Evolutionary conservation across 2,329 filamentous ascomycete species (phyloP), one percentile per base, ranked within the genome.

Genomic region (Talaromyces piceae): DNA sequence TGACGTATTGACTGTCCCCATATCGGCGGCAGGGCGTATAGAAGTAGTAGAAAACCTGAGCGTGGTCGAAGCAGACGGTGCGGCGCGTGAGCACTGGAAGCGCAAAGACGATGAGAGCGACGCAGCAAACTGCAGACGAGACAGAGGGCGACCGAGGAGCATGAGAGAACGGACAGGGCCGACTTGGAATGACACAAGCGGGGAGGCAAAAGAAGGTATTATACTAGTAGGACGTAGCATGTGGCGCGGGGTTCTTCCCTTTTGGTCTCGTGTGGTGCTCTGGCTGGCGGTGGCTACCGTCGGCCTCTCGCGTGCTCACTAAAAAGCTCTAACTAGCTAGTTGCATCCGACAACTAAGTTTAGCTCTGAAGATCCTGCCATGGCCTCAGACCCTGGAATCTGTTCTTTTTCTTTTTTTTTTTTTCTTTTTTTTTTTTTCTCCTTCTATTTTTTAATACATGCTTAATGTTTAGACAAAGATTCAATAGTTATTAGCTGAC

Each of bases 1-100:
- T 50, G 83, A 82, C 30, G 91, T 96, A 70, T 93, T 77, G 59
- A 95, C 84, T 49, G 79, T 82, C 65, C 82, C 86, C 87, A 93
- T 94, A 28, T 83, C 78, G 69, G 73, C 52, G 41, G 64, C 57
- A 56, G 61, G 67, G 53, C 68, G 61, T 39, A 62, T 59, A 41
- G 61, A 57, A 41, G 67, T 67, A 56, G 59, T 60, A 25, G 70
- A 72, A 57, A 73, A 73, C n/a, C n/a, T n/a, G 39, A 64, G 63
- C 55, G 68, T 41, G 25, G 12, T 12, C 12, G 49, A 20, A 27
- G 52, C 20, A 51, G 26, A 18, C 18, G 64, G 28, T 64, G 54
- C 16, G 61, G 62, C 54, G 58, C 56, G 41, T 62, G 51, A 30
- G 59, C 57, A 52, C n/a, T n/a, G n/a, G 60, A 57, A 39, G 47